Evolutionary conservation across 371 early-diverging fungal genomes (phyloP).

Genomic region (Dichotomocladium elegans): DNA sequence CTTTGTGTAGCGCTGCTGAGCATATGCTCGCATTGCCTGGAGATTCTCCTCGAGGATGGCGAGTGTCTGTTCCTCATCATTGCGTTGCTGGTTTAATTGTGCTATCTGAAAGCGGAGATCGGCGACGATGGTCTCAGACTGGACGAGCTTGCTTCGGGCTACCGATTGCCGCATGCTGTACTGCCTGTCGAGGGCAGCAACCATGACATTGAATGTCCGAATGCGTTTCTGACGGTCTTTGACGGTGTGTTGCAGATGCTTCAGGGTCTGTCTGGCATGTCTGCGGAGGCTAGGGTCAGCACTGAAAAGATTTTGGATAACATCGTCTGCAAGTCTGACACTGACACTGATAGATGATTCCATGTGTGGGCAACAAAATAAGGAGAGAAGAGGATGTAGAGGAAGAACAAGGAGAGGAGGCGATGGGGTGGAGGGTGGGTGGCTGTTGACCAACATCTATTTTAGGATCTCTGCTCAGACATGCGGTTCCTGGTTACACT

Average conservation of each 20-base stretch:
- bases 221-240: constrained; percentile 14
- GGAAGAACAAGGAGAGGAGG: background rate
- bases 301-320: background rate
- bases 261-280: constrained; percentile 1
- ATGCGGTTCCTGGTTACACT: background rate
- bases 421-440: too few species aligned
- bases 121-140: constrained; percentile 3
- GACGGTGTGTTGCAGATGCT: constrained; percentile 8
- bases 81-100: constrained; percentile 5
- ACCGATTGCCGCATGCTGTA: background rate
- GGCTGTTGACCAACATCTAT: too few species aligned
- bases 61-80: constrained; percentile 2
- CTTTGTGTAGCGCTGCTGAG: constrained; percentile 22
- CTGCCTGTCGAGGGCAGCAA: constrained; percentile 10
- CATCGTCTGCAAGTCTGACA: background rate
- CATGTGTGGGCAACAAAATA: background rate
- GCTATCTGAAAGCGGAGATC: constrained; percentile 6
- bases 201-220: constrained; percentile 6
- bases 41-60: constrained; percentile 5
- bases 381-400: background rate
- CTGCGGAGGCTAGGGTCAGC: constrained; percentile 3
- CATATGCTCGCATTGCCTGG: constrained; percentile 12
- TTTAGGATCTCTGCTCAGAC: background rate
- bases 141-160: background rate
- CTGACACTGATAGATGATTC: background rate